Evolutionary conservation across 495 filamentous ascomycete species (phyloP), one percentile per base, ranked within the genome.

Genomic region (Daldinia caldariorum): DNA sequence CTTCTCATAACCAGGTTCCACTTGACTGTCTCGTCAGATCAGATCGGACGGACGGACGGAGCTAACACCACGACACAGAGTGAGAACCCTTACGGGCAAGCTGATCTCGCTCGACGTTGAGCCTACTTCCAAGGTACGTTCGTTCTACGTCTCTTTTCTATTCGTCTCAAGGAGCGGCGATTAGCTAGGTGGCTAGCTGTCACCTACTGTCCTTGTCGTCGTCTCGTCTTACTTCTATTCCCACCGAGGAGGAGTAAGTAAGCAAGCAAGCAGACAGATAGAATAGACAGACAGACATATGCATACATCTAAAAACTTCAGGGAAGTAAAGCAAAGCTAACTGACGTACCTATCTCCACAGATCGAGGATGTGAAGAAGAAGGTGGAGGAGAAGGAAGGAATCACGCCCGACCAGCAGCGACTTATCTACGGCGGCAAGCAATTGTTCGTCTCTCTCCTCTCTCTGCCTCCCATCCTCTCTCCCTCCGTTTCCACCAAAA

Each of bases 81-180:
- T 99, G 79, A 91, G 95, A 76, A 99, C 95, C 73, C 89, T 99
- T 62, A 98, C 95, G 57, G 96, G 95, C 74, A 97, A 98, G 84
- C 92, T 98, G 82, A 98, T 99, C 81, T 94, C 97, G 83, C 88
- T 99, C 61, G 94, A 98, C 78, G 96, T 99, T 76, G 95, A 99
- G 83, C 76, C 75, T 31, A 90, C 94, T 72, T 94, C 97, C 83
- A 96, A 92, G 85, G 94, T 97, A 81, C 74, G 68, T 62, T 7
- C 4, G 3, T 18, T 18, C 49, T 43, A 56, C 47, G 53, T 53
- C 6, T 8, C 20, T 22, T 6, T 20, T 16, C 13, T n/a, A 35
- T 29, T 1, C 14, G 56, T 31, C 43, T 16, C 7, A 0, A 14
- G 8, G 22, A 51, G 32, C 12, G n/a, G 16, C n/a, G 29, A 20